These are phyloP conservation scores for Puccinia horiana DNA, from an alignment of 1,284 basidiomycete species.

Conservation along the genomic window DNA sequence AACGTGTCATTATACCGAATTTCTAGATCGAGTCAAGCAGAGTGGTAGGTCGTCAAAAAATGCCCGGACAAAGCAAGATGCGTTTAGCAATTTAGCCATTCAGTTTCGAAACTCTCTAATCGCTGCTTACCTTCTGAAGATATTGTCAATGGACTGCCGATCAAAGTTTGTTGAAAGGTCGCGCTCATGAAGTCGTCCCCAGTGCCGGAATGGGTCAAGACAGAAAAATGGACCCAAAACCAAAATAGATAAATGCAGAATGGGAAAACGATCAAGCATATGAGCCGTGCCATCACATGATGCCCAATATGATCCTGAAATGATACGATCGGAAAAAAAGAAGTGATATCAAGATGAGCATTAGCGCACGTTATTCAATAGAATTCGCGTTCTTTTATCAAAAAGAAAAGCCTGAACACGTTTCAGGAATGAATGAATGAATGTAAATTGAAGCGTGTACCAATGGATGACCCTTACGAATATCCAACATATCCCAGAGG, in stretches of 20 bases:
- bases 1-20: constrained; percentile 89
- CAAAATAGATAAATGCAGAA: constrained; percentile 88
- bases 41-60: constrained; percentile 6
- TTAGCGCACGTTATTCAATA: not conserved
- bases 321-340: constrained; percentile 15
- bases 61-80: not conserved
- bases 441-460: constrained; percentile 62
- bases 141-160: constrained; percentile 85
- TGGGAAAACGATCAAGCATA: constrained; percentile 85
- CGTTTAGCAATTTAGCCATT: not conserved
- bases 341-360: constrained; percentile 27
- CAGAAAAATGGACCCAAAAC: constrained; percentile 93
- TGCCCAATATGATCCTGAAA: constrained; percentile 81
- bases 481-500: constrained; percentile 90
- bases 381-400: not conserved
- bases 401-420: constrained; percentile 22
- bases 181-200: constrained; percentile 98
- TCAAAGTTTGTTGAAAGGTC: constrained; percentile 92
- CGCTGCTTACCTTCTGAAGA: constrained; percentile 73
- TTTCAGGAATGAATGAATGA: not conserved
- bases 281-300: constrained; percentile 81
- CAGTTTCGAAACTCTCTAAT: not conserved
- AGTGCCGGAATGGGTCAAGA: constrained; percentile 85
- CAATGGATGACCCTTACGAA: constrained; percentile 78
- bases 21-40: constrained; percentile 64